Evolutionary conservation across 2,329 filamentous ascomycete species (phyloP), one percentile per base, ranked within the genome.

Genomic region (Ophiognomonia clavigignenti-juglandacearum): DNA sequence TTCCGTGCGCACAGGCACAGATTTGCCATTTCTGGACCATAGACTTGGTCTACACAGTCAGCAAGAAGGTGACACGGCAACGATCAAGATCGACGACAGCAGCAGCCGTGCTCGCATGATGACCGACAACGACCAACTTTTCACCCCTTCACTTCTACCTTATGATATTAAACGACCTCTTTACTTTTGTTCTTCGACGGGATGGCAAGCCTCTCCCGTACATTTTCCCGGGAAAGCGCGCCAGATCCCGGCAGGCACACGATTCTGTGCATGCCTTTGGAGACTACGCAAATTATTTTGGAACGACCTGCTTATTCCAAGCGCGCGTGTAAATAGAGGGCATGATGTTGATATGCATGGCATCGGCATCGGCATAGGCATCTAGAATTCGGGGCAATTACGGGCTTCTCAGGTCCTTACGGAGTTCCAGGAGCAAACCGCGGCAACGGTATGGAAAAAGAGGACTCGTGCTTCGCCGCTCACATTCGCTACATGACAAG

Each of bases 21-120:
- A 64, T 87, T 45, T 78, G 74, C 58, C 85, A 88, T 60, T 80
- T 88, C 58, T 88, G 82, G 76, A 86, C 81, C 0, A 68, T 83
- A 27, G 73, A 85, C 47, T 61, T 88, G 54, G 80, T 84, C 10
- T 88, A 88, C 64, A 77, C 80, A 0, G 84, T 88, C 57, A 86
- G 82, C 68, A 80, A 82, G 64, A 88, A 88, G 61, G 76, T 80
- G 57, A 77, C 73, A 3, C 66, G 77, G 48, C 70, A 76, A 61
- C 65, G 73, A 53, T 64, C 69, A 26, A 72, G 72, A 49, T 69
- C 71, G 3, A 52, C 70, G 42, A 45, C 43, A 14, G 66, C 64
- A 36, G 64, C 47, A 39, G 53, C 54, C 36, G 48, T 43, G 41
- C 39, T 55, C 34, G 47, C 53, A 53, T 57, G 45, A 56, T 19